phyloP scores from a whole-genome alignment of 768 basidiomycete genomes.

The Terana coerulea region DNA sequence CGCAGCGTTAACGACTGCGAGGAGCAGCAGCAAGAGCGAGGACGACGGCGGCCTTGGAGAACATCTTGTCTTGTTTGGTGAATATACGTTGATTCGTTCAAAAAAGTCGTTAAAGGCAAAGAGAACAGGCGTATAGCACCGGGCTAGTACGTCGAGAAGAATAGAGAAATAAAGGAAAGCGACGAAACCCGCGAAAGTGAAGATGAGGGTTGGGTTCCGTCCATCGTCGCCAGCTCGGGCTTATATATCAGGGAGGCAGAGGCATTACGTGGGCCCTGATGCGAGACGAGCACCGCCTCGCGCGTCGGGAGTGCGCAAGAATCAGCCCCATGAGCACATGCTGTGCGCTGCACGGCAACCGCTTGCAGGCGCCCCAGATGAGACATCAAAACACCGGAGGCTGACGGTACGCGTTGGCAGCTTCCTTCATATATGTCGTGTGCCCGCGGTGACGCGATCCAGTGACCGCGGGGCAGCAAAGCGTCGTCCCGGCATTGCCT shows the following conservation, averaged over 20 bases:
- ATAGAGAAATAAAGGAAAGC: conserved; percentile 9
- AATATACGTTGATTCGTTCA: background rate
- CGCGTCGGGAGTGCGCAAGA: background rate
- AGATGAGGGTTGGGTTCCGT: conserved; percentile 13
- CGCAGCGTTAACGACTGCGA: conserved; percentile 13
- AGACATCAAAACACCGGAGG: conserved; percentile 2
- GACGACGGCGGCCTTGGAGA: conserved; percentile 13
- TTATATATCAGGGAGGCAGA: conserved; percentile 1
- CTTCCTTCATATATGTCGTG: too few relatives aligned
- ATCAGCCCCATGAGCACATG: background rate
- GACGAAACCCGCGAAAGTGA: conserved; percentile 13
- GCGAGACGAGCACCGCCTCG: background rate
- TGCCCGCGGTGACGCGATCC: too few relatives aligned
- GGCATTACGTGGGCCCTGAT: background rate
- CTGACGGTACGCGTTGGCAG: too few relatives aligned
- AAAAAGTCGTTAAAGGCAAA: conserved; percentile 4
- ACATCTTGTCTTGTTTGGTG: conserved; percentile 9
- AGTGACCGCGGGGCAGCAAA: too few relatives aligned
- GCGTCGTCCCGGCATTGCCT: too few relatives aligned
- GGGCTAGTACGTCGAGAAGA: conserved; percentile 16
- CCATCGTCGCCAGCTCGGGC: background rate
- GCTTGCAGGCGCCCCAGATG: background rate
- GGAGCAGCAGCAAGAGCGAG: conserved; percentile 14
- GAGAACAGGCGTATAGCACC: conserved; percentile 16
- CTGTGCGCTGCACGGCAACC: conserved; percentile 4